Evolutionary conservation across 768 basidiomycete species (phyloP), one percentile per base, ranked within the genome.

Genomic region (Polyporus arcularius): DNA sequence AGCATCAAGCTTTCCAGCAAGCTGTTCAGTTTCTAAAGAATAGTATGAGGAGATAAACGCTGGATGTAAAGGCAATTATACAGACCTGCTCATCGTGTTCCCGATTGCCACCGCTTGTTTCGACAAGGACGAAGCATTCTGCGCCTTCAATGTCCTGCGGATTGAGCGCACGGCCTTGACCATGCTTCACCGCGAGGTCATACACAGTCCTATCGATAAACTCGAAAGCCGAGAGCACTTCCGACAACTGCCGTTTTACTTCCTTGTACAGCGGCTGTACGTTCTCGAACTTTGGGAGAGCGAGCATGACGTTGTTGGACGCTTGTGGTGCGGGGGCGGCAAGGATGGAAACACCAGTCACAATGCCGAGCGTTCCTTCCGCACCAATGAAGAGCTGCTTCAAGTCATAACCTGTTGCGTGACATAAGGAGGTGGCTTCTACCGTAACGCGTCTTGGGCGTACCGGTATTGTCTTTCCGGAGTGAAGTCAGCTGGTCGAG

Each of bases 351-450:
- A 98, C 91, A 26, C 85, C 97, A 11, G 97, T 99, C 61, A 99
- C 87, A 57, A 99, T 80, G 47, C 97, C 97, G 26, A 99, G 87
- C 0, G 96, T 98, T 53, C 97, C 97, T 72, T 99, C 97, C 6
- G 92, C 88, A 12, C 97, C 97, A 66, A 99, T 97, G 76, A 98
- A 99, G 16, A 99, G 83, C 70, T 99, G 97, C 74, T 99, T 98
- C 48, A 99, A 80, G 73, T 99, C 97, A 72, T 97, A 98, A 12
- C 97, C 96, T 94, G 67, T 26, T 42, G 26, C 47, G 30, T 6
- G 28, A 6, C 53, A 8, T 16, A 2, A 14, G n/a, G 16, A n/a
- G 43, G 43, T 4, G 46, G 11, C 12, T 21, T n/a, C 10, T 12
- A 48, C 4, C 21, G 32, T 8, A 10, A 26, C 0, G 28, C 30